These are phyloP conservation scores for Fusarium azukiicola DNA, from an alignment of 2,329 filamentous ascomycete genomes.

Conservation along the genomic window DNA sequence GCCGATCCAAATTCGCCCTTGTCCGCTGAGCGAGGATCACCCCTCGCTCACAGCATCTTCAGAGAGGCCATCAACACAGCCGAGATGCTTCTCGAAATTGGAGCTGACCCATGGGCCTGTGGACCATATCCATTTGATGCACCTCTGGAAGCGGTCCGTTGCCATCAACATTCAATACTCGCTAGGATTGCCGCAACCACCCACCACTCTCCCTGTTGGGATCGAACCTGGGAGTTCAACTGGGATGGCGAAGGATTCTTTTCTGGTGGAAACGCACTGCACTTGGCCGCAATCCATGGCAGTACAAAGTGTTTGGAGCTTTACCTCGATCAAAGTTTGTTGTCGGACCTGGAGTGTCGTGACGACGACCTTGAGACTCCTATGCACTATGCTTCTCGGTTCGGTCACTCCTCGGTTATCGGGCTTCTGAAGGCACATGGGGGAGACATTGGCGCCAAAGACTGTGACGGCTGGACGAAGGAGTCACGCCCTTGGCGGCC, in stretches of 20 bases:
- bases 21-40: background rate
- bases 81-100: conserved; percentile 10
- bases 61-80: background rate
- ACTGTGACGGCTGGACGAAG: background rate
- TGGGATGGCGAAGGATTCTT: background rate
- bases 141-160: background rate
- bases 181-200: background rate
- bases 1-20: background rate
- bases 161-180: background rate
- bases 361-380: conserved; percentile 9
- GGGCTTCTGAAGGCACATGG: background rate
- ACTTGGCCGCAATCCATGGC: background rate
- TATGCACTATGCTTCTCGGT: conserved; percentile 23
- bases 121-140: background rate
- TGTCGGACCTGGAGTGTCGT: background rate
- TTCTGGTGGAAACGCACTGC: conserved; percentile 14
- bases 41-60: background rate
- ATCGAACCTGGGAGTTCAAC: background rate
- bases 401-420: background rate
- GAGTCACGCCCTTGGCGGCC: conserved; percentile 6
- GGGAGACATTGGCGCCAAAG: conserved; percentile 5
- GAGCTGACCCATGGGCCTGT: conserved; percentile 26
- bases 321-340: background rate
- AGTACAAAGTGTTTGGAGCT: background rate
- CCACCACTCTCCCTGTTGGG: background rate